These are phyloP conservation scores for Juglanconis juglandina DNA, from an alignment of 2,329 filamentous ascomycete genomes.

Conservation along the genomic window DNA sequence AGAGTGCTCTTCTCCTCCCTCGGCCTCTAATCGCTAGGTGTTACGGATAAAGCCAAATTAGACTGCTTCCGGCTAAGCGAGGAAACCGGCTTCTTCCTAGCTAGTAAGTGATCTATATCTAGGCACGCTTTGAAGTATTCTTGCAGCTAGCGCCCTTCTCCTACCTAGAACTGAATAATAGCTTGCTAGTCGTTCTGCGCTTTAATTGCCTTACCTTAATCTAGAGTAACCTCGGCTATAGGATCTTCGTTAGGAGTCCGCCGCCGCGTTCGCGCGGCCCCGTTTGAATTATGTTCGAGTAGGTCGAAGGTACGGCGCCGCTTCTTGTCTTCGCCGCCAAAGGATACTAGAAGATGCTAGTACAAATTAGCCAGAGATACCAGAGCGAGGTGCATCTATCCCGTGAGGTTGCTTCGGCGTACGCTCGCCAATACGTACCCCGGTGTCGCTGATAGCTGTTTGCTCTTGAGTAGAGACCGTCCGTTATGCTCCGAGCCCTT, in stretches of 20 bases:
- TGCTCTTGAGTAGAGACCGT: neutral
- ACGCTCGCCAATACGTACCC: too few species aligned
- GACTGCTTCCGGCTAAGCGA: constrained; percentile 17
- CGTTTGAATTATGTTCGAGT: neutral
- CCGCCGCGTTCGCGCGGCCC: neutral
- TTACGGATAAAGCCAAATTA: constrained; percentile 22
- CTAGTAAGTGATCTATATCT: constrained; percentile 12
- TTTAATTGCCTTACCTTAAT: neutral
- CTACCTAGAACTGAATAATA: constrained; percentile 2
- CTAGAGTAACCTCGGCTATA: neutral
- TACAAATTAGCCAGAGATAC: neutral
- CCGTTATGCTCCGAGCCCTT: neutral
- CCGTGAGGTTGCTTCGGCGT: too few species aligned
- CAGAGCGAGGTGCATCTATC: neutral
- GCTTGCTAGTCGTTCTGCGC: neutral
- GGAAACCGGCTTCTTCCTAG: constrained; percentile 10
- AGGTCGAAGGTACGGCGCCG: neutral
- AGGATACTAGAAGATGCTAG: neutral
- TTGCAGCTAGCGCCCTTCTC: constrained; percentile 19
- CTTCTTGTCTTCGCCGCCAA: too few species aligned
- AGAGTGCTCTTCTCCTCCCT: constrained; percentile 35
- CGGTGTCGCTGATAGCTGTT: neutral
- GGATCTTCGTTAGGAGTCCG: neutral
- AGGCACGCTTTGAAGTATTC: neutral
- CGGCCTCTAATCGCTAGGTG: constrained; percentile 36